Percentiles rank a stretch among this genome's conserved stretches.
Conservation (phyloP, 176 grass and related monocot species). For the Elymus sibiricus region DNA sequence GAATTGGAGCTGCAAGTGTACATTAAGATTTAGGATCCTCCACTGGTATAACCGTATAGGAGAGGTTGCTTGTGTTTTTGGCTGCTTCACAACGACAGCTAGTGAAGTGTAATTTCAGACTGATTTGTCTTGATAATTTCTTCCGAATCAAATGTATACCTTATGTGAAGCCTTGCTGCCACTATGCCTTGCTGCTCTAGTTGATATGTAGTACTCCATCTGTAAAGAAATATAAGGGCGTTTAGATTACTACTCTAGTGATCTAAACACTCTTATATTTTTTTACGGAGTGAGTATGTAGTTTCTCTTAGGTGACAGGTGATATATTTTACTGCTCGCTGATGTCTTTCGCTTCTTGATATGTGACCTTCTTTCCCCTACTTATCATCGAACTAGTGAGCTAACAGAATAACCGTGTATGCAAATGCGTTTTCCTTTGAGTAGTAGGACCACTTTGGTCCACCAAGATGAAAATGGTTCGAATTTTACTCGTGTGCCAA, state of each 20-base stretch:
- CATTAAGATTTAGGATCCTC: slow-evolving; percentile 39
- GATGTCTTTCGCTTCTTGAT: neutral
- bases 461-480: neutral
- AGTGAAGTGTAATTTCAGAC: slow-evolving; percentile 38
- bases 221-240: too few relatives aligned
- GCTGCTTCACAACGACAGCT: neutral
- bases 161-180: neutral
- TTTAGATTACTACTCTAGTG: too few relatives aligned
- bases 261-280: too few relatives aligned
- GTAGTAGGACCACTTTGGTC: too few relatives aligned
- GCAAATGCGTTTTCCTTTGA: too few relatives aligned
- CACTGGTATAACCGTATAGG: slow-evolving; percentile 20
- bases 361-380: neutral
- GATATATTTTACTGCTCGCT: neutral
- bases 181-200: neutral
- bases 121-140: slow-evolving; percentile 14
- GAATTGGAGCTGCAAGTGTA: slow-evolving; percentile 33
- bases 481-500: neutral
- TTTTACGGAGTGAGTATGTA: too few relatives aligned
- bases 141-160: slow-evolving; percentile 28
- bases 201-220: too few relatives aligned
- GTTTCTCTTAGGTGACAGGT: neutral
- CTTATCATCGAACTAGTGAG: neutral
- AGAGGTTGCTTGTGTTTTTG: slow-evolving; percentile 19
- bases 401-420: neutral